A percentile compares a stretch with the other conserved stretches of the same genome.
Conservation (phyloP, 495 filamentous ascomycete species). For the Jackrogersella minutella region DNA sequence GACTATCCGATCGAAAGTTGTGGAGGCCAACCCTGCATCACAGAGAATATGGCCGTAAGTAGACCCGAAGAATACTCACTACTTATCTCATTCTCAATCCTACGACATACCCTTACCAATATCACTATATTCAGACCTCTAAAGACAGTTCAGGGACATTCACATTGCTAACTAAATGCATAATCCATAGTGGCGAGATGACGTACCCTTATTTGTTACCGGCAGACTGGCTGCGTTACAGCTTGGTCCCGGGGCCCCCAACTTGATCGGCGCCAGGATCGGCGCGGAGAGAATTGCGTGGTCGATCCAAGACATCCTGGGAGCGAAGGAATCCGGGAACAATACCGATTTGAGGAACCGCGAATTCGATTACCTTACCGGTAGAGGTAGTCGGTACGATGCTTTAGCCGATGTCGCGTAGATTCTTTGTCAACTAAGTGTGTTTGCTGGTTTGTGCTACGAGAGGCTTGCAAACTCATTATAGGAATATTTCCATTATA, state of each 20-base stretch:
- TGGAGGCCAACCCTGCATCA: conserved; percentile 67
- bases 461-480: too few relatives aligned
- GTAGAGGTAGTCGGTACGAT: conserved; percentile 40
- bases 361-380: conserved; percentile 45
- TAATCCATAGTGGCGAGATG: conserved; percentile 63
- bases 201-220: conserved; percentile 68
- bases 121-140: not conserved
- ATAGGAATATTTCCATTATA: too few relatives aligned
- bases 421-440: not conserved
- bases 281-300: conserved; percentile 70
- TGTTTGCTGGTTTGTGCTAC: not conserved
- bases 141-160: not conserved
- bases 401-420: conserved; percentile 28
- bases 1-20: conserved; percentile 62
- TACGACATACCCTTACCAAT: not conserved
- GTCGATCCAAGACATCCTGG: conserved; percentile 61
- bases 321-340: conserved; percentile 32
- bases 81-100: not conserved
- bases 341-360: conserved; percentile 23
- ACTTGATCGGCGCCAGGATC: conserved; percentile 69
- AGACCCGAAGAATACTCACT: not conserved
- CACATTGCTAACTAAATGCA: conserved; percentile 8
- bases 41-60: conserved; percentile 57
- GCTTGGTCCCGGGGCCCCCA: conserved; percentile 67
- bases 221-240: conserved; percentile 65